Evolutionary conservation across 352 stramenopile species (phyloP).

Genomic region (Phytophthora tubulina): DNA sequence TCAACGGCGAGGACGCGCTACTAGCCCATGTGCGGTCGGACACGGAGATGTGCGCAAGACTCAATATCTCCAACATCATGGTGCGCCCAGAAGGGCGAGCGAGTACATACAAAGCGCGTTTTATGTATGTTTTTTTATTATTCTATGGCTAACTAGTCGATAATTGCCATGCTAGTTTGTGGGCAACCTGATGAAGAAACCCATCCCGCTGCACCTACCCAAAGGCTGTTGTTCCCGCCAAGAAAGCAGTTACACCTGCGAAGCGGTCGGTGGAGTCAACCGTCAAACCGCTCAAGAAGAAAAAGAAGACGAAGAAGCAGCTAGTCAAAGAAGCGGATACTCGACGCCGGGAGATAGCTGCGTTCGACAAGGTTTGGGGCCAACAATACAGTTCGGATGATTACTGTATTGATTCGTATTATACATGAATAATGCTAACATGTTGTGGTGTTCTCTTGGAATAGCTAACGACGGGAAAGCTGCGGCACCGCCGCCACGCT

Average conservation of each 20-base stretch:
- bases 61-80: neutral
- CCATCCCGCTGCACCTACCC: too few relatives aligned
- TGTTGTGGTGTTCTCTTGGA: too few relatives aligned
- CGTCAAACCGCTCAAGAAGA: conserved; percentile 2
- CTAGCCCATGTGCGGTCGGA: neutral
- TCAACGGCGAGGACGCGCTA: conserved; percentile 9
- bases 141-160: neutral
- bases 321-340: neutral
- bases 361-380: conserved; percentile 15
- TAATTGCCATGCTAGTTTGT: neutral
- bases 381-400: neutral
- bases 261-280: too few relatives aligned
- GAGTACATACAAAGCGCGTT: too few relatives aligned
- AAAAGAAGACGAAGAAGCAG: conserved; percentile 12
- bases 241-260: too few relatives aligned
- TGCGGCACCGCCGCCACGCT: neutral
- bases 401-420: too few relatives aligned
- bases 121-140: too few relatives aligned
- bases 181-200: too few relatives aligned
- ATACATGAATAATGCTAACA: too few relatives aligned
- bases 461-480: neutral
- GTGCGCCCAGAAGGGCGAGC: neutral
- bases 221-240: too few relatives aligned
- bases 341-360: neutral
- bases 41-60: conserved; percentile 5